Percentiles rank a stretch among this genome's conserved stretches.
phyloP scores from a whole-genome alignment of 331 rosid genomes.

The Prunus yedoensis region DNA sequence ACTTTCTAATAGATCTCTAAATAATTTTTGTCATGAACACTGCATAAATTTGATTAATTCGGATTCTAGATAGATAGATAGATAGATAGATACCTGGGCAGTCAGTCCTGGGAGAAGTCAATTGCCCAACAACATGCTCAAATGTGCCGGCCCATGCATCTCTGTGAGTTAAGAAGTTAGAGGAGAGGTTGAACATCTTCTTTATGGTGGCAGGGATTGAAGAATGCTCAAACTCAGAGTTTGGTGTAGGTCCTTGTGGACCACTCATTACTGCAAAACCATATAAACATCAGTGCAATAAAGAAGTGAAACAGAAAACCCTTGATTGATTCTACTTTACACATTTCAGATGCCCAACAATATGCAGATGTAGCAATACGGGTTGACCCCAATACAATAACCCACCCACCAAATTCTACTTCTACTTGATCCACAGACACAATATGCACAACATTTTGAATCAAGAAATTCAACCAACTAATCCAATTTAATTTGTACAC shows the following conservation, averaged over 20 bases:
- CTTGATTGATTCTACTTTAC: slow-evolving; percentile 14
- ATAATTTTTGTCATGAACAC: background rate
- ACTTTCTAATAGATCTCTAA: background rate
- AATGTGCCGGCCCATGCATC: slow-evolving; percentile 99
- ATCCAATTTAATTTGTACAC: background rate
- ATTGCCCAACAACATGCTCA: slow-evolving; percentile 68
- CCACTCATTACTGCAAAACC: slow-evolving; percentile 61
- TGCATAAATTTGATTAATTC: background rate
- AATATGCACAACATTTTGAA: slow-evolving; percentile 10
- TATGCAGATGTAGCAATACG: slow-evolving; percentile 10
- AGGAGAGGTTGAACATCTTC: slow-evolving; percentile 88
- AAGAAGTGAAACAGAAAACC: slow-evolving; percentile 24
- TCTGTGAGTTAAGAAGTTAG: slow-evolving; percentile 90
- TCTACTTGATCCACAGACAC: slow-evolving; percentile 14
- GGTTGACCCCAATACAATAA: slow-evolving; percentile 19
- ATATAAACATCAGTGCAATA: slow-evolving; percentile 22
- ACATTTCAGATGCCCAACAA: slow-evolving; percentile 23
- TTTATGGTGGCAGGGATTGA: slow-evolving; percentile 97
- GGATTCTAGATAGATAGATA: background rate
- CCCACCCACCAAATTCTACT: slow-evolving; percentile 1
- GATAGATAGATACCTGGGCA: slow-evolving; percentile 68
- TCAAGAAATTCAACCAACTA: slow-evolving; percentile 11
- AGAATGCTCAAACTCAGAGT: slow-evolving; percentile 94
- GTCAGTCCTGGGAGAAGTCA: slow-evolving; percentile 83
- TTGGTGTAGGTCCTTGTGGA: slow-evolving; percentile 82